phyloP scores from a whole-genome alignment of 2,329 filamentous ascomycete genomes.

The Nemania sp. region DNA sequence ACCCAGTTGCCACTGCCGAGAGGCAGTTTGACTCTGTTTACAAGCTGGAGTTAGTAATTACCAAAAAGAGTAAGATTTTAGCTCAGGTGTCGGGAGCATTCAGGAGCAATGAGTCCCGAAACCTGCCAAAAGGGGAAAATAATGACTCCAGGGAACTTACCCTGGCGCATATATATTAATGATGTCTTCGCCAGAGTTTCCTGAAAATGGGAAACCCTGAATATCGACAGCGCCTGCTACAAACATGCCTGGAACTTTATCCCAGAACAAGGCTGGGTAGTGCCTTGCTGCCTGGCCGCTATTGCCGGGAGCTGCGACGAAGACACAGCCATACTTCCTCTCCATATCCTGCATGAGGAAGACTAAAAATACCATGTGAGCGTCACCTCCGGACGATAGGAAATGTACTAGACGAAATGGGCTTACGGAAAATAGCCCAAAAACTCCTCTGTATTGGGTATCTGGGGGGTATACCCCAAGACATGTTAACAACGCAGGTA shows the following conservation, averaged over 20 bases:
- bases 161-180: conserved; percentile 8
- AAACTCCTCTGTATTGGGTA: neutral
- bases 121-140: no score
- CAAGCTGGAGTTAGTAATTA: no score
- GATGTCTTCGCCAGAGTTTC: conserved; percentile 8
- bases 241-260: conserved; percentile 16
- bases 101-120: no score
- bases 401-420: neutral
- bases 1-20: neutral
- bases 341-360: conserved; percentile 7
- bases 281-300: neutral
- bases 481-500: conserved; percentile 22
- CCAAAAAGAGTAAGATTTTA: no score
- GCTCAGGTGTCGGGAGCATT: no score
- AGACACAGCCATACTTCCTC: conserved; percentile 12
- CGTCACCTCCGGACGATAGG: no score
- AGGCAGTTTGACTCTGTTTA: conserved; percentile 5
- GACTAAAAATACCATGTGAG: neutral
- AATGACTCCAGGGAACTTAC: no score
- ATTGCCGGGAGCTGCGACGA: conserved; percentile 17
- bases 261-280: conserved; percentile 7
- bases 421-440: conserved; percentile 7
- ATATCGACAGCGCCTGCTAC: conserved; percentile 15
- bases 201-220: conserved; percentile 1
- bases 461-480: neutral